A percentile compares a stretch with the other conserved stretches of the same genome.
phyloP scores from a whole-genome alignment of 202 grass and related monocot species.

The Digitaria exilis region DNA sequence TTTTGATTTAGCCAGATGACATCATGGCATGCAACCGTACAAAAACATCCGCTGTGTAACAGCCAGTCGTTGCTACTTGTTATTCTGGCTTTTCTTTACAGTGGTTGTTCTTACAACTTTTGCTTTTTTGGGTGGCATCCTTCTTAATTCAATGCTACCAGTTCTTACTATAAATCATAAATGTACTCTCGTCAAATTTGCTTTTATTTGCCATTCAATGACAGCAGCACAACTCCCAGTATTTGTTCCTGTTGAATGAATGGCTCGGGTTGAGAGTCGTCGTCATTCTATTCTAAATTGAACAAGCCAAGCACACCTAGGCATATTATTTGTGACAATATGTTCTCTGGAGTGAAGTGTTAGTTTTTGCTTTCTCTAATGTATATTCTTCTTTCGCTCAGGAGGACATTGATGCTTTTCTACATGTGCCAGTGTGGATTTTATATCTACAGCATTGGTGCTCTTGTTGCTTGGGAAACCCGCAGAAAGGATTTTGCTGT shows the following conservation, averaged over 20 bases:
- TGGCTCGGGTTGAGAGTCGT: background rate
- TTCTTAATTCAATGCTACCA: conserved; percentile 11
- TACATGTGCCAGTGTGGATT: conserved; percentile 99
- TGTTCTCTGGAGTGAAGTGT: conserved; percentile 27
- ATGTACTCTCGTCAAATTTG: conserved; percentile 1
- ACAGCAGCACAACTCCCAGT: background rate
- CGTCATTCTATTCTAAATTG: conserved; percentile 19
- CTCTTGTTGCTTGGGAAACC: conserved; percentile 98
- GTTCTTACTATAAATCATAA: conserved; percentile 29
- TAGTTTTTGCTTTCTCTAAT: conserved; percentile 26
- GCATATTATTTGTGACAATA: conserved; percentile 9
- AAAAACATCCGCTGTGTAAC: conserved; percentile 2
- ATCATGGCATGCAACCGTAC: background rate
- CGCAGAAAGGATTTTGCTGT: conserved; percentile 98
- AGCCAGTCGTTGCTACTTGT: conserved; percentile 1
- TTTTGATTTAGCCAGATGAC: background rate
- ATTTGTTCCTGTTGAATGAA: conserved; percentile 16
- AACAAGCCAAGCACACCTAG: background rate
- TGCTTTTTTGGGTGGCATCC: conserved; percentile 1
- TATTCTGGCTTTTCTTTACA: background rate
- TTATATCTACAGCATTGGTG: conserved; percentile 92
- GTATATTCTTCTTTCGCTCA: conserved; percentile 37
- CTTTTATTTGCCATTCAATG: conserved; percentile 11
- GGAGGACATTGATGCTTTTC: conserved; percentile 82
- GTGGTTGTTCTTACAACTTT: conserved; percentile 28